Conservation (phyloP, 257 asterid genomes). For the Nicotiana tomentosiformis region DNA sequence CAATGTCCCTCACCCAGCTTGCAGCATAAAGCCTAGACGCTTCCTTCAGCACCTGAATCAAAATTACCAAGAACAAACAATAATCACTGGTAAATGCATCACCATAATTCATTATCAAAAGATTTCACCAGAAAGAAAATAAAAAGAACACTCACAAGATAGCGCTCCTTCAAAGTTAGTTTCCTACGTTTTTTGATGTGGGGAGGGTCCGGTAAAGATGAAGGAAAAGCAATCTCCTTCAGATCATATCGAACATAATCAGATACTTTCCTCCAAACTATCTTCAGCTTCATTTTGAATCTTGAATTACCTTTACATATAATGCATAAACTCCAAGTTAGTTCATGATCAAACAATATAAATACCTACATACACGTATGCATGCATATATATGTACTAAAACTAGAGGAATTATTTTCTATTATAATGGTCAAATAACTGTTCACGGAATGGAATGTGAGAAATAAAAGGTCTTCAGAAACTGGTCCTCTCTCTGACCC, state of each 20-base stretch:
- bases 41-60: conserved; percentile 68
- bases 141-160: conserved; percentile 42
- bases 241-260: conserved; percentile 78
- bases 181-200: conserved; percentile 51
- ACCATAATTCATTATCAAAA: neutral
- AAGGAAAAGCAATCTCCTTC: conserved; percentile 86
- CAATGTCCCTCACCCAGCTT: conserved; percentile 93
- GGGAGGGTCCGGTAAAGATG: conserved; percentile 91
- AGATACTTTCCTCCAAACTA: conserved; percentile 51
- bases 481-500: neutral
- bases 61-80: neutral
- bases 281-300: conserved; percentile 54
- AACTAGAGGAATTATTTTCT: neutral
- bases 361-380: neutral
- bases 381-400: neutral
- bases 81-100: neutral
- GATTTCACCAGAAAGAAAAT: neutral
- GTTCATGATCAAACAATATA: neutral
- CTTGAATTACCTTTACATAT: neutral
- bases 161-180: conserved; percentile 67
- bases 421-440: neutral
- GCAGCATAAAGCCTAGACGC: conserved; percentile 77
- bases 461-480: neutral
- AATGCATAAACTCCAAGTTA: neutral
- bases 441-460: neutral